Base-by-base conservation (phyloP, 805 yeast genomes). In the Pichia manshurica region DNA sequence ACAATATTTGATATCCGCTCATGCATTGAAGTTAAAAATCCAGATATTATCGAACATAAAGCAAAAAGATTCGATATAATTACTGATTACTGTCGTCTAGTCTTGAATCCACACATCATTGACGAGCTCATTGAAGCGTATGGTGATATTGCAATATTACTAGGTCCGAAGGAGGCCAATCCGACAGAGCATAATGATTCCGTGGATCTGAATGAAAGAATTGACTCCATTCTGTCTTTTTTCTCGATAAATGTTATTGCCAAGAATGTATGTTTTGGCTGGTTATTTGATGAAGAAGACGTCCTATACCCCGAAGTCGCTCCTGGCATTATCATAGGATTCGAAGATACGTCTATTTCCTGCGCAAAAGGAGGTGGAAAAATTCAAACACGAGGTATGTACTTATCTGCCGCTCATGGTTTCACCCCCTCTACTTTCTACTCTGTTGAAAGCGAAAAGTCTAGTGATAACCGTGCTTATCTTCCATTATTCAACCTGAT, bases 241-340 rank as follows among this genome's bases (percentile, higher is more conserved):
- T 73, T 71, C 41, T 70, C 87, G 0, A 66, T 84, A 28, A 84
- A 78, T 42, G 69, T 84, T 21, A 60, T 81, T 5, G 77, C 87
- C 0, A 75, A 81, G 54, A 77, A 83, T 53, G 70, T 85, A 50
- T 84, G 95, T 52, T 50, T 84, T 31, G 95, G 96, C 0, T 87
- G 96, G 89, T 60, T 84, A 4, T 84, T 84, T 59, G 81, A 76
- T n/a, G 60, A 58, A 15, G 46, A 42, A 4, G 40, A 44, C 15
- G 31, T 37, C 5, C 35, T 37, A 15, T 45, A 48, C 23, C 22
- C 23, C 7, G 25, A 8, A 5, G 15, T 41, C 21, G 45, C 42
- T 19, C 88, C 88, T 0, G 96, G 96, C 10, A 58, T 87, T n/a
- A 81, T 85, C 34, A 51, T 80, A 28, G 97, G 97, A 0, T 87